A percentile compares a stretch with the other conserved stretches of the same genome.
These are phyloP conservation scores for Bifiguratus adelaidae DNA, from an alignment of 192 early-diverging fungal genomes.

Conservation along the genomic window DNA sequence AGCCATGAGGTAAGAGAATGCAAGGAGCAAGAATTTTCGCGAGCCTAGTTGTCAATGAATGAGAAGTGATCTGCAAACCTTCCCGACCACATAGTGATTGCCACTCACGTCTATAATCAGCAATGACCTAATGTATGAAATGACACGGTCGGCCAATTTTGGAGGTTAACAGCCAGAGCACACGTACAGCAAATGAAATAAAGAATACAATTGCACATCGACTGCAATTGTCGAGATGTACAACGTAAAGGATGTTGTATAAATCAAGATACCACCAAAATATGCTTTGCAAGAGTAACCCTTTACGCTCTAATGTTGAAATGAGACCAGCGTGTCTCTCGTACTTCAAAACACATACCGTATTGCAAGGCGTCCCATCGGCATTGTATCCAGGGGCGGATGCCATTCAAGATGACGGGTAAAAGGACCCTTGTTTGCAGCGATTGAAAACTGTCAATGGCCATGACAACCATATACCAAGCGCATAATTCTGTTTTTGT, in stretches of 20 bases:
- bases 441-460: background rate
- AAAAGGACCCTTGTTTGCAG: background rate
- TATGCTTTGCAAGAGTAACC: background rate
- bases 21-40: background rate
- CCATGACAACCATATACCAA: background rate
- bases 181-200: background rate
- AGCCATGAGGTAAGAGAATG: background rate
- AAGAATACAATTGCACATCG: background rate
- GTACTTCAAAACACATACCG: background rate
- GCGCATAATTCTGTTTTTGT: background rate
- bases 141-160: too few relatives aligned
- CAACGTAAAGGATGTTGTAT: background rate
- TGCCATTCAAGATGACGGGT: background rate
- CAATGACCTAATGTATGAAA: too few relatives aligned
- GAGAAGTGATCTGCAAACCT: too few relatives aligned
- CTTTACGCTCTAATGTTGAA: background rate
- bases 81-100: too few relatives aligned
- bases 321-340: background rate
- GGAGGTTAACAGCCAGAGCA: too few relatives aligned
- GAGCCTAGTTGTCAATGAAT: background rate
- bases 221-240: background rate
- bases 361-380: background rate
- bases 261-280: background rate
- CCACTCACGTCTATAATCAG: too few relatives aligned
- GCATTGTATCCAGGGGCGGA: background rate